Evolutionary conservation across 2,329 filamentous ascomycete species (phyloP).

Genomic region (Fusarium transvaalense): DNA sequence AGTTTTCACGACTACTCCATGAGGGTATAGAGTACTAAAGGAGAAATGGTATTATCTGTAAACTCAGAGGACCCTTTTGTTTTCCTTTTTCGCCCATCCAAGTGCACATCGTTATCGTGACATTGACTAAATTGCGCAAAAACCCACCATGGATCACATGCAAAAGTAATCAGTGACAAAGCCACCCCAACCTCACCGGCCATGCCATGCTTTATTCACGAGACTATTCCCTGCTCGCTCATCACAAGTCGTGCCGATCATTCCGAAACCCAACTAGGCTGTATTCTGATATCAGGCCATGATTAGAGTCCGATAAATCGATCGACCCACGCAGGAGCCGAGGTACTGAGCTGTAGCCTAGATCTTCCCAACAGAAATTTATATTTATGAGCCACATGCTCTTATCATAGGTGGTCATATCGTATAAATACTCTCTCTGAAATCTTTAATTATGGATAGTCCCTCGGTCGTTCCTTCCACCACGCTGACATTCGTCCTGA

Average conservation of each 20-base stretch:
- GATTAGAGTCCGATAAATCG: not conserved
- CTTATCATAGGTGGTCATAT: not conserved
- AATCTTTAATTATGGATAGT: not conserved
- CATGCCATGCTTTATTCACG: not conserved
- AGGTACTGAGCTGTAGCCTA: slow-evolving; percentile 5
- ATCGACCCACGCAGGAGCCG: slow-evolving; percentile 29
- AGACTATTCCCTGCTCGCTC: not conserved
- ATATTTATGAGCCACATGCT: not conserved
- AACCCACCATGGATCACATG: slow-evolving; percentile 21
- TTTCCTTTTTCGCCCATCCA: not conserved
- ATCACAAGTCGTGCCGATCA: not conserved
- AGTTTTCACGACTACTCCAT: slow-evolving; percentile 32
- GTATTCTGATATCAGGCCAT: slow-evolving; percentile 24
- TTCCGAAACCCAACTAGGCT: not conserved
- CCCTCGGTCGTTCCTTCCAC: not conserved
- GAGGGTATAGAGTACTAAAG: slow-evolving; percentile 22
- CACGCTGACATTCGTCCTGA: not conserved
- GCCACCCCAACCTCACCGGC: not conserved
- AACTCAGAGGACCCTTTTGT: not conserved
- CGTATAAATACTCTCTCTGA: not conserved
- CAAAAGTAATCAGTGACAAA: not conserved
- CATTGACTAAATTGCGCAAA: not conserved
- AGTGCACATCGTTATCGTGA: not conserved
- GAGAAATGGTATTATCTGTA: not conserved
- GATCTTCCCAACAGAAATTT: not conserved